phyloP scores from a whole-genome alignment of 108 stramenopile species.

The Cylindrotheca fusiformis region DNA sequence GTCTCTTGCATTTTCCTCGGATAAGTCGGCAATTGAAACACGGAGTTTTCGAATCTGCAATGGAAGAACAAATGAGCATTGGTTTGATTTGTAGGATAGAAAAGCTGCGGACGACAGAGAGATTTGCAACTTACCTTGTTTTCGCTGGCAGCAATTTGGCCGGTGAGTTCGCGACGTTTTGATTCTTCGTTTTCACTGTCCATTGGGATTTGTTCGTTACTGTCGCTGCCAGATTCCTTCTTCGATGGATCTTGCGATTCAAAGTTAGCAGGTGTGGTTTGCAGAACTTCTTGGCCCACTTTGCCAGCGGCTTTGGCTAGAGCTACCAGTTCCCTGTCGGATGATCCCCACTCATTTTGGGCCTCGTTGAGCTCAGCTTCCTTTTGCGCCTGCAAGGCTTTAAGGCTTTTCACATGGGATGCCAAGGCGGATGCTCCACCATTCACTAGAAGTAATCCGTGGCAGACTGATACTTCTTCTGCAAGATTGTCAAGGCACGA shows the following conservation, averaged over 20 bases:
- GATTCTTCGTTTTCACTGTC: conserved; percentile 12
- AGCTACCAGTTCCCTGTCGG: conserved; percentile 61
- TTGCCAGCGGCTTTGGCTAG: conserved; percentile 19
- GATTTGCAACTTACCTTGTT: conserved; percentile 33
- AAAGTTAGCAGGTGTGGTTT: conserved; percentile 3
- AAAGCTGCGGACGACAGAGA: too few relatives aligned
- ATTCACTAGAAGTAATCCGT: conserved; percentile 56
- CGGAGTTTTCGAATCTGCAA: conserved; percentile 53
- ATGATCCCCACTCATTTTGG: conserved; percentile 43
- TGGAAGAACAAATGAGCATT: background rate
- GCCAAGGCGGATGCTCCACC: conserved; percentile 69
- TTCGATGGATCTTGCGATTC: background rate
- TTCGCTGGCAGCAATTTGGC: conserved; percentile 46
- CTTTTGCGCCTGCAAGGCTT: conserved; percentile 41
- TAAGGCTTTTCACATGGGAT: conserved; percentile 64
- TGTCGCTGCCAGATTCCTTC: background rate
- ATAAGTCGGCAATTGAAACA: conserved; percentile 67
- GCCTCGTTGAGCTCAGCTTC: conserved; percentile 28
- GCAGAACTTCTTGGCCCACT: conserved; percentile 22
- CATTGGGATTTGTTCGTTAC: background rate
- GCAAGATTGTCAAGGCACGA: conserved; percentile 70
- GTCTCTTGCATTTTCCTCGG: conserved; percentile 63
- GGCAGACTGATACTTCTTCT: conserved; percentile 70
- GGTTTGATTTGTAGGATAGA: background rate
- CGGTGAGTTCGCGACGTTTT: conserved; percentile 28